phyloP scores from a whole-genome alignment of 345 rosid genomes.

The Physaria fendleri region DNA sequence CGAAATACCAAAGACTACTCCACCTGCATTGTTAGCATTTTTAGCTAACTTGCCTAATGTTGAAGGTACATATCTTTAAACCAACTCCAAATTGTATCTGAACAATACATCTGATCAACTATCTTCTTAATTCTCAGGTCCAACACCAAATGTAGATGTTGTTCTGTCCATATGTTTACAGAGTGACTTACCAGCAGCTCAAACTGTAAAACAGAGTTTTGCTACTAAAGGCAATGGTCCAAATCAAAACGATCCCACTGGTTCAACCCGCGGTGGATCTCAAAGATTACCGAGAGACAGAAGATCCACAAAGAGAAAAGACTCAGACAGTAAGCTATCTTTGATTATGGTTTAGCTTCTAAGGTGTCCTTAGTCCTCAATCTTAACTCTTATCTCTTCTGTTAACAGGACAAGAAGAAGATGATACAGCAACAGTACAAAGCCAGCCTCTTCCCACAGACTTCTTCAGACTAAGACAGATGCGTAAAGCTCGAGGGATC shows the following conservation, averaged over 20 bases:
- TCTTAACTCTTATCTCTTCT: too few species aligned
- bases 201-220: slow-evolving; percentile 38
- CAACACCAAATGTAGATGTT: slow-evolving; percentile 69
- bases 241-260: slow-evolving; percentile 56
- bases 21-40: slow-evolving; percentile 68
- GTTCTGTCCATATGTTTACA: slow-evolving; percentile 84
- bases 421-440: slow-evolving; percentile 54
- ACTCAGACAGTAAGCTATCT: slow-evolving; percentile 41
- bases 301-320: slow-evolving; percentile 63
- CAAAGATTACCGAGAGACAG: slow-evolving; percentile 56
- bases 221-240: slow-evolving; percentile 45
- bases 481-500: slow-evolving; percentile 61
- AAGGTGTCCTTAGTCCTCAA: too few species aligned
- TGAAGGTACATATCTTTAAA: slow-evolving; percentile 49
- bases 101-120: background rate
- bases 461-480: slow-evolving; percentile 67
- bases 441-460: slow-evolving; percentile 82
- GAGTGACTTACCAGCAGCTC: slow-evolving; percentile 50
- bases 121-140: slow-evolving; percentile 42
- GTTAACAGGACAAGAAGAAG: slow-evolving; percentile 64
- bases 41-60: slow-evolving; percentile 64
- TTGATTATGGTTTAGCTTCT: background rate
- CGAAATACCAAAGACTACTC: slow-evolving; percentile 72
- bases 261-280: slow-evolving; percentile 58
- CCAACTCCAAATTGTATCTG: slow-evolving; percentile 1